Conservation (phyloP, 2,329 filamentous ascomycete genomes). For the Ophiostoma perfectum region DNA sequence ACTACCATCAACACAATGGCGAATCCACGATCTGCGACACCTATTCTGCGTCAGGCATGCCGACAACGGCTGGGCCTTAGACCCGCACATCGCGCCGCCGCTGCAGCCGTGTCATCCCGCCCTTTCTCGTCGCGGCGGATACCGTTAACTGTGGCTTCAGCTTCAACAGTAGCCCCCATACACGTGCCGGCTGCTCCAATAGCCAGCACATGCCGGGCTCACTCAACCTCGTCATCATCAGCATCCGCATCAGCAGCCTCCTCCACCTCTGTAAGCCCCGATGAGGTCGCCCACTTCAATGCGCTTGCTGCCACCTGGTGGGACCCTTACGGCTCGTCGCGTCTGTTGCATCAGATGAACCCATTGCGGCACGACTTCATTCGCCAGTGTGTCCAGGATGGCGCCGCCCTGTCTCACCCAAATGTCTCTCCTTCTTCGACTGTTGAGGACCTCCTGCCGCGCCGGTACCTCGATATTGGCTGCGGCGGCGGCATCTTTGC, state of each 20-base stretch:
- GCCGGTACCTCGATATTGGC: slow-evolving; percentile 82
- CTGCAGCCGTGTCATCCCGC: background rate
- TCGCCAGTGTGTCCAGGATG: slow-evolving; percentile 54
- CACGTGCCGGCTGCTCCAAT: background rate
- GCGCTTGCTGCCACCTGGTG: slow-evolving; percentile 92
- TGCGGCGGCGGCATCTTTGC: slow-evolving; percentile 97
- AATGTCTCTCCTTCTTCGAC: background rate
- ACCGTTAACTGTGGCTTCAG: no score
- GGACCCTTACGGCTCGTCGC: slow-evolving; percentile 88
- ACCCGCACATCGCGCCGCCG: background rate
- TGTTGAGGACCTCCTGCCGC: slow-evolving; percentile 30
- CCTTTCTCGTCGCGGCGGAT: no score
- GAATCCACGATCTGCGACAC: slow-evolving; percentile 17
- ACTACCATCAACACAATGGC: background rate
- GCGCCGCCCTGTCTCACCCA: slow-evolving; percentile 30
- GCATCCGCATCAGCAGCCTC: slow-evolving; percentile 23
- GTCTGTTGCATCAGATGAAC: slow-evolving; percentile 96
- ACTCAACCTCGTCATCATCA: slow-evolving; percentile 25
- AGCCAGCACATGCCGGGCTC: background rate
- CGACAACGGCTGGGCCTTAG: slow-evolving; percentile 4
- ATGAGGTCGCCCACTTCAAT: slow-evolving; percentile 92
- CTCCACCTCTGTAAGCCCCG: slow-evolving; percentile 70
- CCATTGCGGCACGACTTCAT: slow-evolving; percentile 94
- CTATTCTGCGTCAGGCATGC: slow-evolving; percentile 20
- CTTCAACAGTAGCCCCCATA: no score